These are phyloP conservation scores for Bifiguratus adelaidae DNA, from an alignment of 192 early-diverging fungal genomes.

Conservation along the genomic window DNA sequence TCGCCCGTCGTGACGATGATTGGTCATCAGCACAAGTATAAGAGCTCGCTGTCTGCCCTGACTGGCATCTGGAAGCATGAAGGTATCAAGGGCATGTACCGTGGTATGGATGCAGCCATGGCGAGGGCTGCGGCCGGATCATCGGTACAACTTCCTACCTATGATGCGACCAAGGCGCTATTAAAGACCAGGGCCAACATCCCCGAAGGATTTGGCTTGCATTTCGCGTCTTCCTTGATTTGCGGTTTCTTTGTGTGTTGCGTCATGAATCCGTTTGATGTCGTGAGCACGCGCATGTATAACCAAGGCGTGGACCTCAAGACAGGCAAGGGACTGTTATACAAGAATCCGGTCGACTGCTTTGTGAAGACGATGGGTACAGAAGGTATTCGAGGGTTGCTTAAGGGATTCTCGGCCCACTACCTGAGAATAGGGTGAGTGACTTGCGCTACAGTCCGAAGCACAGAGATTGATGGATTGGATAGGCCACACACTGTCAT, in stretches of 20 bases:
- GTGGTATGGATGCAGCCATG: constrained; percentile 86
- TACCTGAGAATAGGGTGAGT: constrained; percentile 81
- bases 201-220: constrained; percentile 60
- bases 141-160: constrained; percentile 81
- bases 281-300: constrained; percentile 90
- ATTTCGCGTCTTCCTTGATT: constrained; percentile 66
- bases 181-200: constrained; percentile 59
- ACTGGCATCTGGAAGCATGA: constrained; percentile 52
- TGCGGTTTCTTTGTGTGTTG: constrained; percentile 78
- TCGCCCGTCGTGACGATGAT: constrained; percentile 51
- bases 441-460: background rate
- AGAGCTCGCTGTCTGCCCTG: constrained; percentile 52
- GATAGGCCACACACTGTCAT: constrained; percentile 80
- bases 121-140: constrained; percentile 79
- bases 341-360: constrained; percentile 77
- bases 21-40: constrained; percentile 82
- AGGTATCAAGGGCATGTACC: constrained; percentile 73
- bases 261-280: constrained; percentile 98
- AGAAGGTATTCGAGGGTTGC: constrained; percentile 77
- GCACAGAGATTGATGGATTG: background rate
- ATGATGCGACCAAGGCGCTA: constrained; percentile 74
- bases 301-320: constrained; percentile 61
- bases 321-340: constrained; percentile 59
- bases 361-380: constrained; percentile 70
- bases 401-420: constrained; percentile 89